Base-by-base conservation (phyloP, 768 basidiomycete genomes). In the Naganishia friedmannii region DNA sequence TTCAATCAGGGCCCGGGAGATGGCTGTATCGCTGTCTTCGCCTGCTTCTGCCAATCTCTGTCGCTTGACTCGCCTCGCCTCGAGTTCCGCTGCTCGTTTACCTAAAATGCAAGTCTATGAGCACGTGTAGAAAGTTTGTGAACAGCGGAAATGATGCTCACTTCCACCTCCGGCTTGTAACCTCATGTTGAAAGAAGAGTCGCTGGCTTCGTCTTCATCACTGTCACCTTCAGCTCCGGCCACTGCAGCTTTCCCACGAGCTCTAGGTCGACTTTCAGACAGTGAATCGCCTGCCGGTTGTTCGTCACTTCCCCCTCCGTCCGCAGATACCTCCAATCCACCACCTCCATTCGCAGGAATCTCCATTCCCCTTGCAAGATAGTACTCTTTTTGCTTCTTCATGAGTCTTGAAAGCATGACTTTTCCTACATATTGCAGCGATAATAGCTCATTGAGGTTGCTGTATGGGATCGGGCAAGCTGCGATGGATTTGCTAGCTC, bases 391-490 rank as follows among this genome's bases (percentile, higher is more conserved):
- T 71, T 70, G 75, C 65, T 75, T 78, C 71, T 70, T 75, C 65
- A 78, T 74, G 31, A 80, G 54, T 5, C 74, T 69, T 21, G 57
- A 37, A 19, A 77, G 75, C 23, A 74, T 78, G 46, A 77, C 78
- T 7, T 74, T 73, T 29, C 79, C 79, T 23, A 80, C 76, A 29
- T 71, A 70, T 28, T 67, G 58, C n/a, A 80, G 65, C 21, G 69
- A 65, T 26, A 78, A 70, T 7, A 80, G 70, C 17, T 80, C 75
- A 19, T 74, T 56, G 23, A 78, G 78, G n/a, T 74, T 65, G 10
- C 37, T 31, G 65, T 77, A 80, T 10, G 71, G 55, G 0, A 78
- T 72, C 0, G 79, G 79, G 72, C 79, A 80, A 23, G 72, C 55
- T 29, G 68, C 55, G 12, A 80, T 68, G 3, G 76, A 77, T 65